Base-by-base conservation (phyloP, 169 alveolate genomes). In the Plasmodium relictum region DNA sequence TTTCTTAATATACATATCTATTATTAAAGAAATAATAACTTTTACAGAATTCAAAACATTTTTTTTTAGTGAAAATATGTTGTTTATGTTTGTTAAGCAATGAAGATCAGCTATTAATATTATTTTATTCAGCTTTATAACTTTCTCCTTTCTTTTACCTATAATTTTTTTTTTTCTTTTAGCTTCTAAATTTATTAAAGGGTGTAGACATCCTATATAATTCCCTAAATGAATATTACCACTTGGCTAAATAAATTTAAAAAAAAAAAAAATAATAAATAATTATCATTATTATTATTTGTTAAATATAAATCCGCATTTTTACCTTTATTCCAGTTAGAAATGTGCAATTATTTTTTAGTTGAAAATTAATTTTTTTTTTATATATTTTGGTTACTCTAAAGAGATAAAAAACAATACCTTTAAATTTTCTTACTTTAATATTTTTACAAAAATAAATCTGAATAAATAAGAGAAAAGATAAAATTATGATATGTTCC, bases 51-150 rank as follows among this genome's bases (percentile, higher is more conserved):
- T 61, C 52, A 54, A 2, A 24, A 80, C 90, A 26, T 80, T 68
- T 66, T 66, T 37, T 24, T 59, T 80, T 44, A 80, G 54, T 0
- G 83, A 66, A 71, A 44, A 70, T 22, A 80, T 56, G 16, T 68
- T 80, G 58, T 56, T 70, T 52, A 80, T 18, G 5, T 70, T 54
- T 50, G 90, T 80, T 39, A 80, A 31, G 24, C 83, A 66, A 31
- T 80, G 90, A 18, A 80, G 76, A 24, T 80, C 90, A 9, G 90
- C 90, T 16, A 80, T 80, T 52, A 80, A 31, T 66, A 80, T 80
- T 16, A 80, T 68, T 68, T 80, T 80, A 18, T 68, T 54, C 39
- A 80, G 31, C 24, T 50, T 66, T 48, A 66, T 62, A 20, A 41
- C 31, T 20, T 68, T 31, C 16, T 41, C 59, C n/a, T 69, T 50